A percentile compares a stretch with the other conserved stretches of the same genome.
These are phyloP conservation scores for Trichocladium uniseriatum DNA, from an alignment of 495 filamentous ascomycete species.

Conservation along the genomic window DNA sequence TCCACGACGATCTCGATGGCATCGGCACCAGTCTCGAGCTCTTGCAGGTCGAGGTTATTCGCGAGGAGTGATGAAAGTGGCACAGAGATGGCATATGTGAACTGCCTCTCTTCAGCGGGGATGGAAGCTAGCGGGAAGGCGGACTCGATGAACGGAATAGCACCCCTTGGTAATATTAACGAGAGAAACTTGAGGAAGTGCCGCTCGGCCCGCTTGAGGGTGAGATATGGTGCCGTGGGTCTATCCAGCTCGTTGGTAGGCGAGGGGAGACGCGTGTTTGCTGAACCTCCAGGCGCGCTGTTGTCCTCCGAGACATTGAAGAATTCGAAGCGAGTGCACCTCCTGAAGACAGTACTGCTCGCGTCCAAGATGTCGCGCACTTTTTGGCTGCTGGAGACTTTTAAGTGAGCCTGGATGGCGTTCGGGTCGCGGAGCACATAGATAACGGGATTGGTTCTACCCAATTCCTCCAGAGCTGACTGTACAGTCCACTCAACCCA, in stretches of 20 bases:
- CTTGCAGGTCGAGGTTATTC: constrained; percentile 42
- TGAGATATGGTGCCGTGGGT: constrained; percentile 51
- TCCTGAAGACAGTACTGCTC: constrained; percentile 43
- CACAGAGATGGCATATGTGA: constrained; percentile 56
- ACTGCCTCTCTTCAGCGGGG: constrained; percentile 50
- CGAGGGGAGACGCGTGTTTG: constrained; percentile 8
- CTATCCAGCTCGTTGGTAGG: constrained; percentile 28
- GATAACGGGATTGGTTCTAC: constrained; percentile 55
- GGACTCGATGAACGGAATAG: constrained; percentile 50
- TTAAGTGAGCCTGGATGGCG: constrained; percentile 50
- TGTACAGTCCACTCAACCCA: constrained; percentile 48
- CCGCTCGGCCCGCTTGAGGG: constrained; percentile 61
- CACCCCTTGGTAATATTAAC: constrained; percentile 45
- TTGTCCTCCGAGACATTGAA: constrained; percentile 52
- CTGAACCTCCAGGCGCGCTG: constrained; percentile 2
- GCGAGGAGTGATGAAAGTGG: constrained; percentile 45
- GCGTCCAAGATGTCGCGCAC: constrained; percentile 39
- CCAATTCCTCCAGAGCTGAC: constrained; percentile 43
- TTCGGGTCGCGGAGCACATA: constrained; percentile 55
- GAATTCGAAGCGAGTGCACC: constrained; percentile 64
- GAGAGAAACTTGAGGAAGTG: constrained; percentile 62
- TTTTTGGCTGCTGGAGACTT: constrained; percentile 42
- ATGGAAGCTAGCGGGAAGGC: constrained; percentile 57
- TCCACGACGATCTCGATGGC: constrained; percentile 59
- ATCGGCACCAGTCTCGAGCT: constrained; percentile 57